These are phyloP conservation scores for Actinomortierella ambigua DNA, from an alignment of 371 early-diverging fungal species.

Conservation along the genomic window DNA sequence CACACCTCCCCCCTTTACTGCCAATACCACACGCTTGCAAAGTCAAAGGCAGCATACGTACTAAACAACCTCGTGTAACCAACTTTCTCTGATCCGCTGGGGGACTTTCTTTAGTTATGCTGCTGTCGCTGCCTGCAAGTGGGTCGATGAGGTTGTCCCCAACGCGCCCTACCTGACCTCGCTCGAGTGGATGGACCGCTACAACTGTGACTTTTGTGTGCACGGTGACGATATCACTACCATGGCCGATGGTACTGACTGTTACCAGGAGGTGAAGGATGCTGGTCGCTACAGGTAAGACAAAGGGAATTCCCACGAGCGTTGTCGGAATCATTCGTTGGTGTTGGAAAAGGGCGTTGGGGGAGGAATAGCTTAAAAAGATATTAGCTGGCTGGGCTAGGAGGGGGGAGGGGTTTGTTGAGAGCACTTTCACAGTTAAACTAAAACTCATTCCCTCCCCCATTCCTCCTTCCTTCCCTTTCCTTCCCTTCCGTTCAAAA, in stretches of 20 bases:
- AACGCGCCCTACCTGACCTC: conserved; percentile 94
- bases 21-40: not conserved
- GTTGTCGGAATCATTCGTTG: no score
- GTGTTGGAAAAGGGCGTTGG: no score
- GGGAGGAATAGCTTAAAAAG: no score
- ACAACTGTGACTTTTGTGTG: conserved; percentile 91
- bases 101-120: conserved; percentile 67
- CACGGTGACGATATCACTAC: conserved; percentile 98
- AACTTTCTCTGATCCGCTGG: no score
- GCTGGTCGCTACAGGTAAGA: conserved; percentile 83
- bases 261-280: conserved; percentile 92
- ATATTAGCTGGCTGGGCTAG: no score
- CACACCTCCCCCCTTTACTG: not conserved
- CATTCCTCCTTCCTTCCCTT: not conserved
- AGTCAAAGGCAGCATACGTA: no score
- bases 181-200: conserved; percentile 80
- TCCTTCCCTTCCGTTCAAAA: not conserved
- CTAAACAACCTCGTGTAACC: no score
- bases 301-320: no score
- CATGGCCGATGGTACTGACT: conserved; percentile 93
- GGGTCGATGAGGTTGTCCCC: conserved; percentile 93
- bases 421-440: no score
- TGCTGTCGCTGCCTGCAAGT: conserved; percentile 94
- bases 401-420: no score
- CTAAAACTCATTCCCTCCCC: no score